Percentiles rank a stretch among this genome's conserved stretches.
phyloP scores from a whole-genome alignment of 192 early-diverging fungal species.

The Diversispora epigaea region DNA sequence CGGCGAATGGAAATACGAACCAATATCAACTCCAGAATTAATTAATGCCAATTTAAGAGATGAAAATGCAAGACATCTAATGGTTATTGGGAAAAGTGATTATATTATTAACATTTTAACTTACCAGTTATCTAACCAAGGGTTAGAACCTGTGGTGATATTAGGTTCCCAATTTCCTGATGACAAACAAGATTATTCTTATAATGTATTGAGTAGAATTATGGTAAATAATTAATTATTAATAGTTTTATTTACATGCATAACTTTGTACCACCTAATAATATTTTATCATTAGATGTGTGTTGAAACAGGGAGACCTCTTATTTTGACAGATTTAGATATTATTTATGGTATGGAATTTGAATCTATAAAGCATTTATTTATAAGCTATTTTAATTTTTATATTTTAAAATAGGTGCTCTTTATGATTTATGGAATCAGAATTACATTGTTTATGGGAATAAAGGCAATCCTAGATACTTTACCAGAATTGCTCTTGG shows the following conservation, averaged over 20 bases:
- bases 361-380: not conserved
- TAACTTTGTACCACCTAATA: not conserved
- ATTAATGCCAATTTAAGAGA: slow-evolving; percentile 26
- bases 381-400: not conserved
- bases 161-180: slow-evolving; percentile 31
- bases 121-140: not conserved
- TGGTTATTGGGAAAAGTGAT: slow-evolving; percentile 30
- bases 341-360: slow-evolving; percentile 12
- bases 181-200: slow-evolving; percentile 8
- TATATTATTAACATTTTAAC: slow-evolving; percentile 16
- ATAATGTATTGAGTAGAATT: slow-evolving; percentile 19
- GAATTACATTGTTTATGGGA: slow-evolving; percentile 10
- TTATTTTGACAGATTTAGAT: slow-evolving; percentile 29
- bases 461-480: not conserved
- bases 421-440: slow-evolving; percentile 34
- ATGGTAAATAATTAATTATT: slow-evolving; percentile 2
- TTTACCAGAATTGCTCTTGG: slow-evolving; percentile 20
- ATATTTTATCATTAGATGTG: slow-evolving; percentile 18
- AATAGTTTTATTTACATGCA: not conserved
- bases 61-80: not conserved
- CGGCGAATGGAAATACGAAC: not conserved
- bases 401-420: not conserved
- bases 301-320: slow-evolving; percentile 19
- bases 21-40: not conserved
- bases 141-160: slow-evolving; percentile 18